Evolutionary conservation across 805 yeast species (phyloP), one percentile per base, ranked within the genome.

Genomic region (Ogataea dorogensis): DNA sequence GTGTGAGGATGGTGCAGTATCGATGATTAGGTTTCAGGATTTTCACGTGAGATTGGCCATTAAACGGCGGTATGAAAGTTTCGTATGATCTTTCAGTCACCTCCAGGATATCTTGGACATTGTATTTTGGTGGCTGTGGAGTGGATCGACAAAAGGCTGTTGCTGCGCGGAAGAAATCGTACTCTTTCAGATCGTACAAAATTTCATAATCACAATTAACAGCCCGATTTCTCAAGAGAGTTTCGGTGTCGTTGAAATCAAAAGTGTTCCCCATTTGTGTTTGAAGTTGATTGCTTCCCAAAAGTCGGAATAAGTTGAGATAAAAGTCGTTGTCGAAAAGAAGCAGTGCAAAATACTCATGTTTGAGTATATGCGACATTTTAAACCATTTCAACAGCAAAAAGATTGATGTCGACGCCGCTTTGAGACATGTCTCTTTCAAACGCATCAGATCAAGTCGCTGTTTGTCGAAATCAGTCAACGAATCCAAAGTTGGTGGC

Each of bases 371-470:
- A 56, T 93, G 96, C 28, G 77, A 81, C 7, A 71, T 57, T 53
- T 84, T 85, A 56, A 86, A 81, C 96, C 97, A 89, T 49, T 72
- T 73, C 21, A 81, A 54, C 14, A 93, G 53, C 14, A 75, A 49
- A 8, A 63, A 48, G 1, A 86, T 37, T 1, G 78, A 70, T 2
- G 75, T 73, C 0, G 81, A 65, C 2, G 81, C 63, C 4, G 81
- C 73, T 46, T 79, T 82, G 33, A 81, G 51, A 1, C 80, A 64
- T 3, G 76, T 61, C 48, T 84, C 91, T 45, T 80, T 81, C n/a
- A 75, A 64, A 43, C 81, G 69, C 5, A 67, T 43, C 2, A 78
- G 64, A 46, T 81, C 88, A 14, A 78, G 60, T 43, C 71, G 70
- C 37, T 64, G 72, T 21, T 47, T 58, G 7, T 54, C 59, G 23